Percentiles rank a stretch among this genome's conserved stretches.
These are phyloP conservation scores for Penicillium herquei DNA, from an alignment of 495 filamentous ascomycete species.

Conservation along the genomic window DNA sequence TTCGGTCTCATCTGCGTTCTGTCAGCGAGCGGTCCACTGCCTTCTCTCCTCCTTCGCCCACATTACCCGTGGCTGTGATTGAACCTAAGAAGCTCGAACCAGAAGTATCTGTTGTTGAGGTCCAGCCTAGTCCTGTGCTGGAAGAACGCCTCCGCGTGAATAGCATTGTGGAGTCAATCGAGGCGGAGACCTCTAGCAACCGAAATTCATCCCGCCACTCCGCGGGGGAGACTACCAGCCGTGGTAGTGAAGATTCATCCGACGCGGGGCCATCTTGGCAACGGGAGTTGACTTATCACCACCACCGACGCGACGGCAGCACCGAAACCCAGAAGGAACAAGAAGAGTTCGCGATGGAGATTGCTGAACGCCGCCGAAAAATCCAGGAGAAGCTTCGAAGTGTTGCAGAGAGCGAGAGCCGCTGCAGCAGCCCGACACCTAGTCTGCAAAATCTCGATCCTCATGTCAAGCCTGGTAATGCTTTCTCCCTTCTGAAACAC, in stretches of 20 bases:
- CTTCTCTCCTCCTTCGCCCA: slow-evolving; percentile 53
- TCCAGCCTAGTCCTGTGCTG: background rate
- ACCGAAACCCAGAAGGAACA: slow-evolving; percentile 63
- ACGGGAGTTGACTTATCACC: slow-evolving; percentile 25
- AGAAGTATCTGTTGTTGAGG: background rate
- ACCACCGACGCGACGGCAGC: slow-evolving; percentile 54
- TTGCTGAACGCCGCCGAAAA: slow-evolving; percentile 71
- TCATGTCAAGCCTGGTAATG: slow-evolving; percentile 47
- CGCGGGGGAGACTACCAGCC: slow-evolving; percentile 8
- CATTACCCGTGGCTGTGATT: background rate
- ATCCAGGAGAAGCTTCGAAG: slow-evolving; percentile 80
- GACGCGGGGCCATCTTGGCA: slow-evolving; percentile 28
- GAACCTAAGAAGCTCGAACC: background rate
- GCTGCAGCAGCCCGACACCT: slow-evolving; percentile 50
- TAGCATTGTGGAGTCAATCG: background rate
- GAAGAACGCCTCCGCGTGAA: background rate
- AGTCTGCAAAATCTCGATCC: slow-evolving; percentile 47
- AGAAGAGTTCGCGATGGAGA: slow-evolving; percentile 77
- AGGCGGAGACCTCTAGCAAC: slow-evolving; percentile 11
- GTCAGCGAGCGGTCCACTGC: slow-evolving; percentile 81
- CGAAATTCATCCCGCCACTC: slow-evolving; percentile 12
- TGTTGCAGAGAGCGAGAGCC: slow-evolving; percentile 65
- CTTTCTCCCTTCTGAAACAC: slow-evolving; percentile 66
- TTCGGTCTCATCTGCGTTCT: slow-evolving; percentile 76
- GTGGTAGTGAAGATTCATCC: slow-evolving; percentile 21